Conservation (phyloP, 164 flowering plant species). For the Umbellularia californica region DNA sequence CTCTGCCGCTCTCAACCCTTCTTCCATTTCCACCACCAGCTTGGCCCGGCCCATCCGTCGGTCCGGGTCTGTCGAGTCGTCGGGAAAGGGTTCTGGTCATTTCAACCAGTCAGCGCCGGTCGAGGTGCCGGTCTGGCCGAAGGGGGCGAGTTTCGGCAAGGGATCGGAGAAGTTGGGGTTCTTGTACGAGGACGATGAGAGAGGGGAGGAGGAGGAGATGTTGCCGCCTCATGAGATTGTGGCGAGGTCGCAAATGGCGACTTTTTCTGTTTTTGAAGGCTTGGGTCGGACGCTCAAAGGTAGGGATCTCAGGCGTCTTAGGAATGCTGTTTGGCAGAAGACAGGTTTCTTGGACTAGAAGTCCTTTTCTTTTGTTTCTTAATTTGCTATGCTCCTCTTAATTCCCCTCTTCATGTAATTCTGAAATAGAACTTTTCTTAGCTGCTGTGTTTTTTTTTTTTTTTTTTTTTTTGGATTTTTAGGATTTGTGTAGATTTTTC, state of each 20-base stretch:
- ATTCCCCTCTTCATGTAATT: too few relatives aligned
- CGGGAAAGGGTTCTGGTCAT: neutral
- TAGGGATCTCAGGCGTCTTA: constrained; percentile 44
- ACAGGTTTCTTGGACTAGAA: constrained; percentile 55
- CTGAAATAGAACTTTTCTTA: neutral
- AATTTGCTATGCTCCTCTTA: neutral
- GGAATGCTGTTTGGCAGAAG: constrained; percentile 51
- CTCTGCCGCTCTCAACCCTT: constrained; percentile 39
- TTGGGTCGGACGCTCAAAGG: constrained; percentile 67
- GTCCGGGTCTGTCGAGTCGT: neutral
- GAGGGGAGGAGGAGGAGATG: constrained; percentile 29
- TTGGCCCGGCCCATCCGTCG: constrained; percentile 20
- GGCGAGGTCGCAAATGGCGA: constrained; percentile 38
- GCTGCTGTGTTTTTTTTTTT: neutral
- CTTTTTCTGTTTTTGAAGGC: constrained; percentile 58
- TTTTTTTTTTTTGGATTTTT: neutral
- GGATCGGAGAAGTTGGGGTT: constrained; percentile 4
- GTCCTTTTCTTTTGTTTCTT: neutral
- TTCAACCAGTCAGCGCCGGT: constrained; percentile 46
- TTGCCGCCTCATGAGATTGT: constrained; percentile 61
- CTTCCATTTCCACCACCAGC: constrained; percentile 28
- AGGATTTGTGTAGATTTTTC: neutral
- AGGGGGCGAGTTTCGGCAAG: neutral
- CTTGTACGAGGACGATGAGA: constrained; percentile 27
- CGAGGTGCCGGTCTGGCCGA: constrained; percentile 45